Percentiles rank a stretch among this genome's conserved stretches.
Evolutionary conservation across 2,329 filamentous ascomycete genomes (phyloP).

Genomic region (Neophaeococcomyces mojaviensis): DNA sequence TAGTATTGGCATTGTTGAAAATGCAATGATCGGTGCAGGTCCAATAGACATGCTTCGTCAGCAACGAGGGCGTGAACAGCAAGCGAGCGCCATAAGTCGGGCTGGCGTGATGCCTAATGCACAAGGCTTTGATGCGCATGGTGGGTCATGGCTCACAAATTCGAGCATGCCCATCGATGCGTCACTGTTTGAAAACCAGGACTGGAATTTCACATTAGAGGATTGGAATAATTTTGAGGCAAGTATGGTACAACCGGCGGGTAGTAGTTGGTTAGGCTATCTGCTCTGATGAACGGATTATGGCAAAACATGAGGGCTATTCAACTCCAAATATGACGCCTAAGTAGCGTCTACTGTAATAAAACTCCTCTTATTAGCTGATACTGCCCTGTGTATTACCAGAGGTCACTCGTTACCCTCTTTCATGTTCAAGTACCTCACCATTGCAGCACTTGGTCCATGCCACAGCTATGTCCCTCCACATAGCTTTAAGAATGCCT

Average conservation of each 20-base stretch:
- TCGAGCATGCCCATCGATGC: constrained; percentile 29
- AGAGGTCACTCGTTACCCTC: too few species aligned
- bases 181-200: constrained; percentile 38
- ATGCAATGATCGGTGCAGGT: background rate
- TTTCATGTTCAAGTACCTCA: too few species aligned
- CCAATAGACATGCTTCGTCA: background rate
- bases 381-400: too few species aligned
- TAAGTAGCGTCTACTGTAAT: too few species aligned
- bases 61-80: constrained; percentile 2
- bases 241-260: constrained; percentile 8
- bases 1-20: background rate
- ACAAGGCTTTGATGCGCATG: constrained; percentile 2
- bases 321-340: too few species aligned
- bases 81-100: background rate
- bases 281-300: too few species aligned
- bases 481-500: too few species aligned
- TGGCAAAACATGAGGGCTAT: too few species aligned
- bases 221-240: constrained; percentile 10
- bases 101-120: background rate
- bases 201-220: constrained; percentile 7
- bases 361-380: too few species aligned
- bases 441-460: too few species aligned
- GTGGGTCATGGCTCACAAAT: constrained; percentile 4
- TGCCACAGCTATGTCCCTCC: too few species aligned
- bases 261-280: constrained; percentile 5